Conservation (phyloP, 2,329 filamentous ascomycete genomes). For the Colletotrichum simmondsii region DNA sequence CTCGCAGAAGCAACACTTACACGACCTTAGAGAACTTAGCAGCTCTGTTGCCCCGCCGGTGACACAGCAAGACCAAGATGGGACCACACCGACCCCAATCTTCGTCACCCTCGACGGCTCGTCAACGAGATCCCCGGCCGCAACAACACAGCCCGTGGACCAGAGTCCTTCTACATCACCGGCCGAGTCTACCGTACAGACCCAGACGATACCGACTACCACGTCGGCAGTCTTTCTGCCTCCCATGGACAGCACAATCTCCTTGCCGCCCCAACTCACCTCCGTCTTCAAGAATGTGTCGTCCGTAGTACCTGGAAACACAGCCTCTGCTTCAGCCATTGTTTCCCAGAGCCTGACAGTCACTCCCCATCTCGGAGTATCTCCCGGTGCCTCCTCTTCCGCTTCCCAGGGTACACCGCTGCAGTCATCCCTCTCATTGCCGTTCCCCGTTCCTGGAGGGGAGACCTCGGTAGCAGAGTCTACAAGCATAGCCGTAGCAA, state of each 20-base stretch:
- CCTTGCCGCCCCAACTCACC: constrained; percentile 14
- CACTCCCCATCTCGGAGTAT: neutral
- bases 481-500: neutral
- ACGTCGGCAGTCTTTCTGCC: constrained; percentile 2
- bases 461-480: neutral
- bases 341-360: neutral
- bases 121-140: neutral
- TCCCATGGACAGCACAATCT: constrained; percentile 26
- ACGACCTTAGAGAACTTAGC: neutral
- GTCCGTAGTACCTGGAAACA: neutral
- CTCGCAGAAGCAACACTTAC: neutral
- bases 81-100: constrained; percentile 31
- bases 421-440: constrained; percentile 26
- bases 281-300: constrained; percentile 9
- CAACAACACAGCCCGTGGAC: neutral
- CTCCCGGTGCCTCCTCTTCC: neutral
- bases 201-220: neutral
- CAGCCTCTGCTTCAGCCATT: neutral
- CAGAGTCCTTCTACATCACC: neutral
- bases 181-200: neutral
- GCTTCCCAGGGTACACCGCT: neutral
- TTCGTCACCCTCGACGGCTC: constrained; percentile 29
- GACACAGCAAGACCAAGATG: constrained; percentile 22
- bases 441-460: constrained; percentile 15
- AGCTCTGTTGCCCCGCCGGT: neutral